phyloP scores from a whole-genome alignment of 768 basidiomycete species.

The Phylloporus sp. region DNA sequence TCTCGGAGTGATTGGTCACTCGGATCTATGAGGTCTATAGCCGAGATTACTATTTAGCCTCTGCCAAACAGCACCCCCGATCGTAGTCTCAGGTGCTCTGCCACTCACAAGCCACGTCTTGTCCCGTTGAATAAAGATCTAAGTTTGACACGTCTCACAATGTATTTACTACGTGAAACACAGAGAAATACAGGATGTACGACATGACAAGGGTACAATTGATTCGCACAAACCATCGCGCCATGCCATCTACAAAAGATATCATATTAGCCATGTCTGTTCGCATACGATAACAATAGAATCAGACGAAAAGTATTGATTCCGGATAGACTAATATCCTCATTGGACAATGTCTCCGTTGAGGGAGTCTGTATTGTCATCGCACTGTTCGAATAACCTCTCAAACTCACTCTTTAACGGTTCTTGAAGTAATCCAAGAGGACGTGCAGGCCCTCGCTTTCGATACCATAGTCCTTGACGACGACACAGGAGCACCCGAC shows the following conservation, averaged over 20 bases:
- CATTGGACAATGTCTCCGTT: conserved; percentile 67
- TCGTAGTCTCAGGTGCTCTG: not conserved
- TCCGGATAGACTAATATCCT: conserved; percentile 44
- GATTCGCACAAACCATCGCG: conserved; percentile 11
- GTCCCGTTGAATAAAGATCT: not conserved
- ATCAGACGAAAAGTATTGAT: conserved; percentile 52
- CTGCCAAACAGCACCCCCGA: not conserved
- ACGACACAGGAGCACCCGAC: conserved; percentile 93
- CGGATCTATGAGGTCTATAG: not conserved
- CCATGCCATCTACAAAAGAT: conserved; percentile 5
- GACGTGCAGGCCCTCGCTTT: conserved; percentile 93
- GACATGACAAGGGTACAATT: not conserved
- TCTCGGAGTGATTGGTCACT: not conserved
- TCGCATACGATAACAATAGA: conserved; percentile 2
- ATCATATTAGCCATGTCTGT: conserved; percentile 8
- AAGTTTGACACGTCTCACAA: not conserved
- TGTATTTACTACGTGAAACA: not conserved
- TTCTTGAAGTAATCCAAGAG: conserved; percentile 96
- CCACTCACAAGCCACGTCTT: too few relatives aligned
- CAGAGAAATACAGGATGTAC: not conserved
- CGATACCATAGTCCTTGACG: conserved; percentile 95
- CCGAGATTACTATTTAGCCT: not conserved
- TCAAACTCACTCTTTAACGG: conserved; percentile 52
- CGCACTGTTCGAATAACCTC: conserved; percentile 26
- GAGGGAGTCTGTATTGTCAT: conserved; percentile 96